Evolutionary conservation across 495 filamentous ascomycete species (phyloP).

Genomic region (Hypoxylon fuscum): DNA sequence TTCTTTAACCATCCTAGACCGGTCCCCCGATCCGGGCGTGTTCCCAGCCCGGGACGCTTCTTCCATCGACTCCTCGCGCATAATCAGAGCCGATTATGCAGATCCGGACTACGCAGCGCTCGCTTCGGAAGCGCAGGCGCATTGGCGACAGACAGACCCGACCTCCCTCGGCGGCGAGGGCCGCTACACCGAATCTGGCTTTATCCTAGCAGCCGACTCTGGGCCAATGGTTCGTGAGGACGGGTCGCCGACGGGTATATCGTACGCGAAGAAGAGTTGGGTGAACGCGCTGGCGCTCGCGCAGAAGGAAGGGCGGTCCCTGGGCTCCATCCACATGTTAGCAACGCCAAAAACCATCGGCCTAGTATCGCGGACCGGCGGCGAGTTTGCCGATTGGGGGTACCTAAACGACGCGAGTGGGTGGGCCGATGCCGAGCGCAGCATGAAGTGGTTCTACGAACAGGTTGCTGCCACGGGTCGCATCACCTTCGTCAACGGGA

Average conservation of each 20-base stretch:
- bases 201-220: constrained; percentile 69
- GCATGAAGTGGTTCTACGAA: constrained; percentile 69
- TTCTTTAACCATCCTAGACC: constrained; percentile 74
- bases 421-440: constrained; percentile 83
- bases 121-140: constrained; percentile 68
- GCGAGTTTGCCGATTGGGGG: constrained; percentile 68
- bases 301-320: constrained; percentile 45
- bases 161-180: constrained; percentile 65
- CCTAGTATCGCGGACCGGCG: constrained; percentile 56
- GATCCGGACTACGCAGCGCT: constrained; percentile 76
- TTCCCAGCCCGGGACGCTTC: constrained; percentile 76
- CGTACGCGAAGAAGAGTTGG: constrained; percentile 73
- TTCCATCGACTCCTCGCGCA: constrained; percentile 78
- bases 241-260: constrained; percentile 58
- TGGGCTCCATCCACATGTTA: constrained; percentile 62
- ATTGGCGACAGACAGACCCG: constrained; percentile 72
- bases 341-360: constrained; percentile 59
- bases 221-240: constrained; percentile 47
- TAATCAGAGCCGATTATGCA: constrained; percentile 84
- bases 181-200: constrained; percentile 78
- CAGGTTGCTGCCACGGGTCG: constrained; percentile 64
- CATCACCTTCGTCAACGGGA: constrained; percentile 70
- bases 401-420: constrained; percentile 85
- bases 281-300: constrained; percentile 65
- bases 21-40: constrained; percentile 56